Conservation (phyloP, 177 flowering plant species). For the Vitis hybrid region DNA sequence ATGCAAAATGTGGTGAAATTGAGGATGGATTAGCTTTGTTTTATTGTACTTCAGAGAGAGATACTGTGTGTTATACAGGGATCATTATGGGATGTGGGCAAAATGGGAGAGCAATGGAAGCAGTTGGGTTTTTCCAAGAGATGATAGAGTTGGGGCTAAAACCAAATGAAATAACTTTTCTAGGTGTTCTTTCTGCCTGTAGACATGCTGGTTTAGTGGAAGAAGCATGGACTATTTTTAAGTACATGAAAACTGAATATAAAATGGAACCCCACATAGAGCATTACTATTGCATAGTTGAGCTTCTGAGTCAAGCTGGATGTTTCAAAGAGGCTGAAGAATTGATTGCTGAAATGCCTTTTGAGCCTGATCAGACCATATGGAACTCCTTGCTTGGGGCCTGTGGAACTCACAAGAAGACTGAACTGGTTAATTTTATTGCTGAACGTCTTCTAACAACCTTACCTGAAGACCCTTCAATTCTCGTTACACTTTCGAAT, state of each 20-base stretch:
- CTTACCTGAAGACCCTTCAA: conserved; percentile 21
- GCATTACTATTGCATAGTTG: conserved; percentile 36
- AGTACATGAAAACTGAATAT: conserved; percentile 24
- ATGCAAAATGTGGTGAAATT: conserved; percentile 34
- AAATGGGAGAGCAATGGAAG: conserved; percentile 32
- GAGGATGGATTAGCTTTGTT: conserved; percentile 23
- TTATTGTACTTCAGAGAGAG: conserved; percentile 10
- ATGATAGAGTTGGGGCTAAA: conserved; percentile 30
- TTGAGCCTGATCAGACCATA: conserved; percentile 23
- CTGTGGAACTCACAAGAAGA: conserved; percentile 26
- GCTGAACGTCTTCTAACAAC: conserved; percentile 17
- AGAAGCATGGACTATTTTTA: conserved; percentile 35
- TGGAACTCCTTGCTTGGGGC: conserved; percentile 33
- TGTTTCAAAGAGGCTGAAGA: conserved; percentile 24
- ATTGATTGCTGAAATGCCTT: conserved; percentile 27
- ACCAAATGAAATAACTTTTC: conserved; percentile 53
- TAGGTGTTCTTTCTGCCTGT: conserved; percentile 57
- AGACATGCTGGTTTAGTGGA: conserved; percentile 48
- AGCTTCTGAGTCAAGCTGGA: conserved; percentile 33
- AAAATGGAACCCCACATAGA: conserved; percentile 27
- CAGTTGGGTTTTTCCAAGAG: conserved; percentile 17
- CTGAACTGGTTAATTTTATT: conserved; percentile 14
- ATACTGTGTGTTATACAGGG: conserved; percentile 33
- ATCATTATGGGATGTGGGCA: conserved; percentile 35
- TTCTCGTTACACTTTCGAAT: conserved; percentile 30